Conservation (phyloP, 768 basidiomycete species). For the Holtermanniella nyarrowii region DNA sequence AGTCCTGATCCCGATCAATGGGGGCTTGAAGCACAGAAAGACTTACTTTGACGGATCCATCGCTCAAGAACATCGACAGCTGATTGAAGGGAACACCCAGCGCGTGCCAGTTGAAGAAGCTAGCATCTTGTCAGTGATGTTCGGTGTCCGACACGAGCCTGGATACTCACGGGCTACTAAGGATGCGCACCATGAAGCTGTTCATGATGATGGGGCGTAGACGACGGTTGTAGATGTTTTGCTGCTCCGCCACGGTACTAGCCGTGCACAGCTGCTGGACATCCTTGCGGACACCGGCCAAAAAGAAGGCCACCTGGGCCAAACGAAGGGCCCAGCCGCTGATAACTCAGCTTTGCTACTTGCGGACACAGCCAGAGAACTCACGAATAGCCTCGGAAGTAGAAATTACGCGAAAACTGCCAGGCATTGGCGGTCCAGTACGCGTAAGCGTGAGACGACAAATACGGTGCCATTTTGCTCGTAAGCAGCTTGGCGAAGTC, state of each 20-base stretch:
- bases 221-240: slow-evolving; percentile 53
- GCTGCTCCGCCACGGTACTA: slow-evolving; percentile 52
- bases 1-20: slow-evolving; percentile 20
- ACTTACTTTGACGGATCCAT: slow-evolving; percentile 32
- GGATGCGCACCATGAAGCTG: slow-evolving; percentile 49
- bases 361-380: background rate
- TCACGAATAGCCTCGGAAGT: slow-evolving; percentile 54
- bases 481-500: slow-evolving; percentile 56
- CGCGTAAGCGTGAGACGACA: slow-evolving; percentile 62
- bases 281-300: slow-evolving; percentile 53
- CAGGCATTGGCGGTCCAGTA: slow-evolving; percentile 60
- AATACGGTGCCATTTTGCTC: slow-evolving; percentile 53
- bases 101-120: slow-evolving; percentile 62
- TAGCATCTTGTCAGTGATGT: background rate
- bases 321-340: slow-evolving; percentile 53
- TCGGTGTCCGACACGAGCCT: background rate
- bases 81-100: slow-evolving; percentile 66
- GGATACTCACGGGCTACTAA: slow-evolving; percentile 43
- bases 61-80: slow-evolving; percentile 50
- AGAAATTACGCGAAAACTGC: slow-evolving; percentile 50
- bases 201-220: slow-evolving; percentile 56
- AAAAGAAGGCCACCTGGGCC: slow-evolving; percentile 50
- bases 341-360: slow-evolving; percentile 24
- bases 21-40: background rate
- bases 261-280: slow-evolving; percentile 52